These are phyloP conservation scores for Nitzschia sp. DNA, from an alignment of 108 stramenopile species.

Conservation along the genomic window DNA sequence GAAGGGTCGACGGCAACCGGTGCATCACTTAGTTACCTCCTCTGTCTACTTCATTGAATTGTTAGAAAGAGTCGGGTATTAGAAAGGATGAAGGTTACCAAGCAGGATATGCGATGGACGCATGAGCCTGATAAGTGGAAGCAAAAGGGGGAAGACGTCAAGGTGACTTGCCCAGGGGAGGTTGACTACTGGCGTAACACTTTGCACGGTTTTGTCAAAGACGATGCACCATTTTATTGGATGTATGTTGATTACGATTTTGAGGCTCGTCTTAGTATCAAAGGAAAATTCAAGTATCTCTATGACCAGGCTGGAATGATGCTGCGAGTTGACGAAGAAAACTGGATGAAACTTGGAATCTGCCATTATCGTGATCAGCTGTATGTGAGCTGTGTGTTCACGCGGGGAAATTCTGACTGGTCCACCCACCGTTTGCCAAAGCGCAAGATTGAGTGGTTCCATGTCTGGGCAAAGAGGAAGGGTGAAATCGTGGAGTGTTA, in stretches of 20 bases:
- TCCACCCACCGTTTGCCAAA: constrained; percentile 40
- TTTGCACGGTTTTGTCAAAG: constrained; percentile 40
- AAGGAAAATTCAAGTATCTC: constrained; percentile 33
- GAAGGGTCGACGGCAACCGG: too few species aligned
- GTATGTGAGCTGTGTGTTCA: constrained; percentile 45
- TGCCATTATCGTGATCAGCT: constrained; percentile 38
- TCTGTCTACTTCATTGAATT: too few species aligned
- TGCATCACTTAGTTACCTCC: too few species aligned
- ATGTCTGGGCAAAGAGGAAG: constrained; percentile 42
- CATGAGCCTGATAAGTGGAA: constrained; percentile 49
- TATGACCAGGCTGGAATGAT: constrained; percentile 60
- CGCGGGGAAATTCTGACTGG: constrained; percentile 52
- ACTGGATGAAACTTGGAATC: constrained; percentile 46
- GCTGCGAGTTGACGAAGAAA: constrained; percentile 45
- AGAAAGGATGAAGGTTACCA: constrained; percentile 33
- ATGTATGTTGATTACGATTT: constrained; percentile 42
- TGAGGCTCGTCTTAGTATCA: constrained; percentile 37
- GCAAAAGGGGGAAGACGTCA: constrained; percentile 38
- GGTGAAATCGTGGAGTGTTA: constrained; percentile 33
- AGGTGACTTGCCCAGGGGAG: constrained; percentile 33
- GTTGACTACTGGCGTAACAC: constrained; percentile 47
- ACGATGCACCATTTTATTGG: constrained; percentile 50
- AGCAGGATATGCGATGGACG: constrained; percentile 46
- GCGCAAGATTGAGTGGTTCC: constrained; percentile 31
- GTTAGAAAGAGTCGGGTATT: not conserved